These are phyloP conservation scores for Cicer cuneatum DNA, from an alignment of 306 rosid genomes.

Conservation along the genomic window DNA sequence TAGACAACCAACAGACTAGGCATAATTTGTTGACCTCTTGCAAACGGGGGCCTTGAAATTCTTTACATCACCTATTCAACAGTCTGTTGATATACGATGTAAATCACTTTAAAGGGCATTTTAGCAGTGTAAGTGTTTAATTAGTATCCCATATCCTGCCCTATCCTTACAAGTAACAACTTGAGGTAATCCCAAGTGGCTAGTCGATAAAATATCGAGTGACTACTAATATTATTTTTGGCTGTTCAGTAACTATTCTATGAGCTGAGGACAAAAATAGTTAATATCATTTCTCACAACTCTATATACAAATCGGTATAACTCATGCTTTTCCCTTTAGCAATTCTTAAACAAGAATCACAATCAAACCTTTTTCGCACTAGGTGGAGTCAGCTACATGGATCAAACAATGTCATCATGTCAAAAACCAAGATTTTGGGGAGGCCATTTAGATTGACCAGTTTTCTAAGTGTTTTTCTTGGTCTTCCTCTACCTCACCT, in stretches of 20 bases:
- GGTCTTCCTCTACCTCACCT: background rate
- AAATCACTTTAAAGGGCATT: constrained; percentile 15
- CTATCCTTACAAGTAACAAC: constrained; percentile 6
- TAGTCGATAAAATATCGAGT: constrained; percentile 21
- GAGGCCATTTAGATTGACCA: background rate
- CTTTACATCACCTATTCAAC: constrained; percentile 30
- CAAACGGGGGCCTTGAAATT: constrained; percentile 27
- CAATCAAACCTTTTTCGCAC: constrained; percentile 1
- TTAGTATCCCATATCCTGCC: background rate
- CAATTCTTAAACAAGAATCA: constrained; percentile 31
- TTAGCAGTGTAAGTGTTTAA: background rate
- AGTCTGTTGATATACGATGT: constrained; percentile 23
- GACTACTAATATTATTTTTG: constrained; percentile 18
- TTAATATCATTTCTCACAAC: constrained; percentile 12
- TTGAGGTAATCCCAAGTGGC: constrained; percentile 12
- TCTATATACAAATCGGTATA: constrained; percentile 18
- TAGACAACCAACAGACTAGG: constrained; percentile 11
- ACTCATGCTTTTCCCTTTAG: background rate
- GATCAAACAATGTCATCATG: constrained; percentile 10
- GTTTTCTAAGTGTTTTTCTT: constrained; percentile 17
- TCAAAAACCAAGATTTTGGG: background rate
- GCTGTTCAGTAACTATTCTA: constrained; percentile 7
- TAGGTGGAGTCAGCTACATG: background rate
- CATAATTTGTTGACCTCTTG: constrained; percentile 29
- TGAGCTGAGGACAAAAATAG: background rate